phyloP scores from a whole-genome alignment of 805 yeast genomes.

The Cyberlindnera xylosilytica region DNA sequence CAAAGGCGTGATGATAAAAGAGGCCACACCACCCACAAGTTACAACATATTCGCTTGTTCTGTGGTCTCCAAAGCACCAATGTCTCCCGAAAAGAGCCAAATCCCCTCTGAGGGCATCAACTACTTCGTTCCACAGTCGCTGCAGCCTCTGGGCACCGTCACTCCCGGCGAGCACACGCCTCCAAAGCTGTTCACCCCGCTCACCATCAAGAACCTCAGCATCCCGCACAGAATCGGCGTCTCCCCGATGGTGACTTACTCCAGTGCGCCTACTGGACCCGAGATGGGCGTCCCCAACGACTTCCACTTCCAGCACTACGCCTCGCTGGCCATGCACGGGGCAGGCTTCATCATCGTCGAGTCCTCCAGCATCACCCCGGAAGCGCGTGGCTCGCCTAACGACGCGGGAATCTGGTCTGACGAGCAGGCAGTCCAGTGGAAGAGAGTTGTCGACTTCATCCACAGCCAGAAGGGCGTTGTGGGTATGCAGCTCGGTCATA shows the following conservation, averaged over 20 bases:
- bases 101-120: constrained; percentile 1
- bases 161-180: background rate
- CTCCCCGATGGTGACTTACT: background rate
- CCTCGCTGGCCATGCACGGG: background rate
- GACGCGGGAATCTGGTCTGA: constrained; percentile 44
- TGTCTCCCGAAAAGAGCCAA: background rate
- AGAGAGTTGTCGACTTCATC: background rate
- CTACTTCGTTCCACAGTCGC: constrained; percentile 4
- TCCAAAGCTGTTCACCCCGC: background rate
- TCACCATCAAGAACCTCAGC: background rate
- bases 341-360: background rate
- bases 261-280: background rate
- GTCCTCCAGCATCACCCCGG: background rate
- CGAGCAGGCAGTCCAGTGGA: constrained; percentile 35
- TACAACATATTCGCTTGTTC: no score
- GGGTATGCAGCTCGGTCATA: background rate
- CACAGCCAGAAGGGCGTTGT: background rate
- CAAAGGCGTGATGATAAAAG: no score
- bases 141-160: background rate
- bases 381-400: constrained; percentile 1
- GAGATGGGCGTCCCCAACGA: background rate
- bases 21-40: no score
- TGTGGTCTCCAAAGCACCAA: background rate
- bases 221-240: background rate
- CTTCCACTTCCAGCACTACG: background rate